Percentiles rank a stretch among this genome's conserved stretches.
These are phyloP conservation scores for Capsicum chinense DNA, from an alignment of 257 asterid species.

Conservation along the genomic window DNA sequence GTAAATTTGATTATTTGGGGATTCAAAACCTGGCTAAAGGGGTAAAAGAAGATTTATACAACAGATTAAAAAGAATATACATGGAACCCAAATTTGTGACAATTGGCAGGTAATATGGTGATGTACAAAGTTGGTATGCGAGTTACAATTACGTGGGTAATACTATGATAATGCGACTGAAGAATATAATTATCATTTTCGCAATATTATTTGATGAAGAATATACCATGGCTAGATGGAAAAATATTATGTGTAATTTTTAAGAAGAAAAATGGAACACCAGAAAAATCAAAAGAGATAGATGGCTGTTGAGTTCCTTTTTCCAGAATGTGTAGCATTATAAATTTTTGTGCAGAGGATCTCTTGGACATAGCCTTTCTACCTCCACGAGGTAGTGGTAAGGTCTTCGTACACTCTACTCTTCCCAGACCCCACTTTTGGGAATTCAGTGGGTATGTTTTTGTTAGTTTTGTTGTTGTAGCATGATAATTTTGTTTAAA, in stretches of 20 bases:
- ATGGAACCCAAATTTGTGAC: neutral
- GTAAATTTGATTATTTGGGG: slow-evolving; percentile 6
- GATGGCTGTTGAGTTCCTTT: neutral
- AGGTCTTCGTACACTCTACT: no score
- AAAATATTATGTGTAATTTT: neutral
- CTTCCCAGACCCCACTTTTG: no score
- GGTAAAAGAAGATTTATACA: neutral
- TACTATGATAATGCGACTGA: slow-evolving; percentile 12
- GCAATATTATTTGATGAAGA: neutral
- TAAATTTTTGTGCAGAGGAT: neutral
- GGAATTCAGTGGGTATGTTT: no score
- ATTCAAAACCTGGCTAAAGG: slow-evolving; percentile 22
- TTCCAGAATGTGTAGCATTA: neutral
- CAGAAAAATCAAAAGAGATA: neutral
- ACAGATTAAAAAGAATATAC: neutral
- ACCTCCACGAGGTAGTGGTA: no score
- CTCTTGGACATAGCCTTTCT: no score
- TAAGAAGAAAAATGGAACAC: slow-evolving; percentile 3
- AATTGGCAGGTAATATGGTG: neutral
- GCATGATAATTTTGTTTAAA: neutral
- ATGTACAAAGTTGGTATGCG: neutral
- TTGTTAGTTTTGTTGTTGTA: neutral
- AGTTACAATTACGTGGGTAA: neutral
- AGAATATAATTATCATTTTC: neutral
- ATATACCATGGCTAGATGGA: neutral